Evolutionary conservation across 805 yeast genomes (phyloP).

Genomic region (Zygoascus flipseniorum): DNA sequence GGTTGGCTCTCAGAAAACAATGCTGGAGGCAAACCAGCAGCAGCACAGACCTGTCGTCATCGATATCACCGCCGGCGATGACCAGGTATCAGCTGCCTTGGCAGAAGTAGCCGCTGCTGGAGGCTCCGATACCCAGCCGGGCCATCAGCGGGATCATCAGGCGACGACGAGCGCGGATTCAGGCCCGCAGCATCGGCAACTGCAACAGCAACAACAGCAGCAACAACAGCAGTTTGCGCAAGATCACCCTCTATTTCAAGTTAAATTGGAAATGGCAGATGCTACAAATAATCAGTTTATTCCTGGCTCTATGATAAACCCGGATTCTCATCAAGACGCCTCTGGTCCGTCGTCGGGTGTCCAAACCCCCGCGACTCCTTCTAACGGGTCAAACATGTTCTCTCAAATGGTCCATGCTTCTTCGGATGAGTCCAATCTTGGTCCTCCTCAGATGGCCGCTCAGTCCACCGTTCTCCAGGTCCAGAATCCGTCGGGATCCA

Average conservation of each 20-base stretch:
- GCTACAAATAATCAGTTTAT: not conserved
- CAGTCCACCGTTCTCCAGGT: not conserved
- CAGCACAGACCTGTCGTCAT: not conserved
- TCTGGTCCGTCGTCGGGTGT: not conserved
- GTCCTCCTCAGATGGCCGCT: not conserved
- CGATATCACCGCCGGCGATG: not conserved
- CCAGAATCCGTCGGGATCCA: not conserved
- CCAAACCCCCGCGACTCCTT: not conserved
- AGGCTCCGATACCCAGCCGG: not conserved
- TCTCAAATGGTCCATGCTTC: not conserved
- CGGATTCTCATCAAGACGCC: not conserved
- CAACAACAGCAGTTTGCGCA: not conserved
- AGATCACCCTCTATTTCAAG: not conserved
- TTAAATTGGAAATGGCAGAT: not conserved
- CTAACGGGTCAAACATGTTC: not conserved
- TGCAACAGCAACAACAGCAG: constrained; percentile 2
- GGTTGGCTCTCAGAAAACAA: not conserved
- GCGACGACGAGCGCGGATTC: not conserved
- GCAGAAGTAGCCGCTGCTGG: constrained; percentile 10
- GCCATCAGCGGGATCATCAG: constrained; percentile 2
- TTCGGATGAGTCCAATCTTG: not conserved
- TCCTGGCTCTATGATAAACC: not conserved
- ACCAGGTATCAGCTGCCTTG: constrained; percentile 1
- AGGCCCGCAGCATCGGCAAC: constrained; percentile 6
- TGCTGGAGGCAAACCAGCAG: not conserved